These are phyloP conservation scores for Heliamphora pulchella DNA, from an alignment of 179 eudicot species.

Conservation along the genomic window DNA sequence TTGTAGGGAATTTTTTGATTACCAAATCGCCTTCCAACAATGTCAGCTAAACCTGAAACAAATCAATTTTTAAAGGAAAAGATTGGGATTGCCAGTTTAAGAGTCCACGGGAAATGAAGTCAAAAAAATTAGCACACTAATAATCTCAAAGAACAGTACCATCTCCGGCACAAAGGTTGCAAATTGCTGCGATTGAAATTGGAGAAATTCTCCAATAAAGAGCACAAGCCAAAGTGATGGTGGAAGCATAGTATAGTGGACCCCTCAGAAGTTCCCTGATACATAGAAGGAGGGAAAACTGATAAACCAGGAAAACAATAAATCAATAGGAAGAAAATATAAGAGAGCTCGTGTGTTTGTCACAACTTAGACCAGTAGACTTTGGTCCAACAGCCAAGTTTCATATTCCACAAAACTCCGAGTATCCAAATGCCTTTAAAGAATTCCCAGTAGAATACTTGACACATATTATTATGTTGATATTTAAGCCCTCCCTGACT, in stretches of 20 bases:
- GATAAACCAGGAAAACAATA: not conserved
- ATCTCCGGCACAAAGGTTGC: constrained; percentile 94
- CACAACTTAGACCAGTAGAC: not conserved
- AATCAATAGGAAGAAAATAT: not conserved
- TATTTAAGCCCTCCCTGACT: not conserved
- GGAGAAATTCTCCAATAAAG: constrained; percentile 83
- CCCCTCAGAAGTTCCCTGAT: constrained; percentile 90
- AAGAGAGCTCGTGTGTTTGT: not conserved
- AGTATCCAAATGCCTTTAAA: not conserved
- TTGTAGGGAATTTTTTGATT: constrained; percentile 63
- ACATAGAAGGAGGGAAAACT: constrained; percentile 20
- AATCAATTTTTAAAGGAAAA: not conserved
- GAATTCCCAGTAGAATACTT: not conserved
- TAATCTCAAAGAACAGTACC: constrained; percentile 32
- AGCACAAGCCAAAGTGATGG: constrained; percentile 61
- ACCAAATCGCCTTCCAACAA: constrained; percentile 83
- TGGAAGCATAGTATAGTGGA: constrained; percentile 66
- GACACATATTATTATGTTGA: not conserved
- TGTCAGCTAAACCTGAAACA: constrained; percentile 76
- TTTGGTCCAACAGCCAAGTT: constrained; percentile 6
- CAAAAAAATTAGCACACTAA: not conserved
- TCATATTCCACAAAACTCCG: not conserved
- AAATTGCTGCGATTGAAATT: constrained; percentile 59
- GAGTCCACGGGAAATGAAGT: not conserved
- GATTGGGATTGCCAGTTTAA: not conserved